phyloP scores from a whole-genome alignment of 768 basidiomycete genomes.

The Suillus americanus region DNA sequence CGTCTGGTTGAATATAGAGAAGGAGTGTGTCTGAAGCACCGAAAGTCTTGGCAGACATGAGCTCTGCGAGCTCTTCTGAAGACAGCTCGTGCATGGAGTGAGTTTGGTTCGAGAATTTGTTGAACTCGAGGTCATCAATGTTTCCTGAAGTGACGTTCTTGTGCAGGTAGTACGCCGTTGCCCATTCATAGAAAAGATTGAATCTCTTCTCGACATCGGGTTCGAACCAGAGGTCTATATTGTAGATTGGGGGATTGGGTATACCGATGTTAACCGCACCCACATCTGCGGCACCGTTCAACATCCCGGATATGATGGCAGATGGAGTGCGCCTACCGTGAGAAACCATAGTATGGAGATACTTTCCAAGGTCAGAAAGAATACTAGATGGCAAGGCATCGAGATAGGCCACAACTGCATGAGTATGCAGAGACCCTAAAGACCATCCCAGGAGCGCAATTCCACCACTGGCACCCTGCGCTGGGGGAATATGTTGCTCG shows the following conservation, averaged over 20 bases:
- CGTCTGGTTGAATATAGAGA: neutral
- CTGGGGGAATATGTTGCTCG: slow-evolving; percentile 6
- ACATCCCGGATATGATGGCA: neutral
- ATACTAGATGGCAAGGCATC: slow-evolving; percentile 1
- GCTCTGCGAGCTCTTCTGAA: slow-evolving; percentile 1
- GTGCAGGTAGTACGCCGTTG: slow-evolving; percentile 2
- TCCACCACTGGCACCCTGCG: slow-evolving; percentile 2
- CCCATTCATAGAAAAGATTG: slow-evolving; percentile 4
- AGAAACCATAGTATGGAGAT: slow-evolving; percentile 7
- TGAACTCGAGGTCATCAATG: slow-evolving; percentile 7
- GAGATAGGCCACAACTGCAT: slow-evolving; percentile 9
- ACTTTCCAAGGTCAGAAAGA: neutral
- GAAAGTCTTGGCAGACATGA: slow-evolving; percentile 5
- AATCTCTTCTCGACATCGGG: neutral
- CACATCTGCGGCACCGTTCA: neutral
- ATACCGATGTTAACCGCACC: neutral
- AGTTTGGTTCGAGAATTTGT: neutral
- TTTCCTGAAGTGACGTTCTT: neutral
- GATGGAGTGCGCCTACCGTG: neutral
- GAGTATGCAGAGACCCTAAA: slow-evolving; percentile 1
- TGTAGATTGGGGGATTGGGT: neutral
- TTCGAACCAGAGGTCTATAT: neutral
- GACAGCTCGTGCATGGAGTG: slow-evolving; percentile 4
- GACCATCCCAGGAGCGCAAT: slow-evolving; percentile 12
- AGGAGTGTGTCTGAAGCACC: neutral